phyloP scores from a whole-genome alignment of 495 filamentous ascomycete species.

The Hypoxylon intermedium region DNA sequence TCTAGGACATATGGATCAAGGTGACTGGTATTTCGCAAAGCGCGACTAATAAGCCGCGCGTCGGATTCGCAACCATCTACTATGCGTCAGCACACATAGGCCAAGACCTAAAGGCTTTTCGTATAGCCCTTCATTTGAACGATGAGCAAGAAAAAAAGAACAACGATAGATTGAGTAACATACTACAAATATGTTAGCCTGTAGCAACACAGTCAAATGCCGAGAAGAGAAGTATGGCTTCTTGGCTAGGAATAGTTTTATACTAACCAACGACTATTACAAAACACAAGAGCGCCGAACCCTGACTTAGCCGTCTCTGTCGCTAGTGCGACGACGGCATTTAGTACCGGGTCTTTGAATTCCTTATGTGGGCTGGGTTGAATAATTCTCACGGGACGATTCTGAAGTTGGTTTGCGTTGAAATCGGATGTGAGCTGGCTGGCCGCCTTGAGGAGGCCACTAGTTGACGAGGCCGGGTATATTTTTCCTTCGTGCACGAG shows the following conservation, averaged over 20 bases:
- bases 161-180: neutral
- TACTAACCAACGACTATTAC: constrained; percentile 63
- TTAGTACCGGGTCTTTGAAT: constrained; percentile 67
- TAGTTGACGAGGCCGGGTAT: constrained; percentile 68
- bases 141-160: neutral
- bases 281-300: constrained; percentile 79
- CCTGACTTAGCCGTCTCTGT: constrained; percentile 70
- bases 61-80: constrained; percentile 64
- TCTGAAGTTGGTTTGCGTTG: constrained; percentile 45
- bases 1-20: constrained; percentile 58
- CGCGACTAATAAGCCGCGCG: constrained; percentile 68
- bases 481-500: constrained; percentile 77
- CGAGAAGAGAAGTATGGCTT: neutral
- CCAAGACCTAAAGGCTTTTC: neutral
- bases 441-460: constrained; percentile 67
- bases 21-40: constrained; percentile 58
- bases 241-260: neutral
- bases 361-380: constrained; percentile 64
- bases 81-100: constrained; percentile 11
- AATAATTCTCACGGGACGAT: constrained; percentile 57
- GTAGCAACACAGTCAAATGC: neutral
- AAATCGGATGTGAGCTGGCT: constrained; percentile 56
- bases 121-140: neutral
- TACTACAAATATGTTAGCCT: constrained; percentile 29
- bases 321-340: constrained; percentile 73